Evolutionary conservation across 257 asterid species (phyloP), one percentile per base, ranked within the genome.

Genomic region (Ajuga chamaepitys): DNA sequence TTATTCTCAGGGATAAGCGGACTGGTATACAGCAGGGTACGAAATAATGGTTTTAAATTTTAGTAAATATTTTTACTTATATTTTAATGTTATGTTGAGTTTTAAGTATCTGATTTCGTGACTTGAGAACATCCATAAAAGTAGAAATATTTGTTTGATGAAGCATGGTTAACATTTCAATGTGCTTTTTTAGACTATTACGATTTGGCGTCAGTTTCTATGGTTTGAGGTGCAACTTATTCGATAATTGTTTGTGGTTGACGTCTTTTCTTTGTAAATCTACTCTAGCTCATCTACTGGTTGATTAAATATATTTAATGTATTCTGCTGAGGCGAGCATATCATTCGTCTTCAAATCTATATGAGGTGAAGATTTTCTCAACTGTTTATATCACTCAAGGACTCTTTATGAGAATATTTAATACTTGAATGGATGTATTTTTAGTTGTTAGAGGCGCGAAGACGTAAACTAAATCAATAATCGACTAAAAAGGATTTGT

Each of bases 1-100:
- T 89, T 73, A 80, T 85, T 78, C 80, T 89, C 78, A 81, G 58
- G 83, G 97, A 90, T 74, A 93, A 89, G 79, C 6, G 77, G 77
- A 82, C 83, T 17, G 96, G 94, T 68, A 50, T 82, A 21, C 92
- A 81, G 77, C 92, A 79, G 79, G 98, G 97, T 87, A 82, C 51
- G 74, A 17, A 58, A 3, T 21, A 10, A 13, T 44, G 41, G 13
- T 35, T 5, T n/a, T 62, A 18, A 10, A 11, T 35, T 5, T n/a
- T 62, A 18, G 8, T 30, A 6, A 58, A 32, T 0, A 11, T 6
- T 59, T 47, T 6, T 22, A 25, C 58, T 67, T 37, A 12, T 13
- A 5, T 4, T 37, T 24, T 57, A 38, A 34, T 30, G 35, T 35
- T 62, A 18, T 65, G 50, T 63, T 25, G 58, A 10, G 55, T 20